Evolutionary conservation across 2,329 filamentous ascomycete species (phyloP), one percentile per base, ranked within the genome.

Genomic region (Aspergillus flavus): DNA sequence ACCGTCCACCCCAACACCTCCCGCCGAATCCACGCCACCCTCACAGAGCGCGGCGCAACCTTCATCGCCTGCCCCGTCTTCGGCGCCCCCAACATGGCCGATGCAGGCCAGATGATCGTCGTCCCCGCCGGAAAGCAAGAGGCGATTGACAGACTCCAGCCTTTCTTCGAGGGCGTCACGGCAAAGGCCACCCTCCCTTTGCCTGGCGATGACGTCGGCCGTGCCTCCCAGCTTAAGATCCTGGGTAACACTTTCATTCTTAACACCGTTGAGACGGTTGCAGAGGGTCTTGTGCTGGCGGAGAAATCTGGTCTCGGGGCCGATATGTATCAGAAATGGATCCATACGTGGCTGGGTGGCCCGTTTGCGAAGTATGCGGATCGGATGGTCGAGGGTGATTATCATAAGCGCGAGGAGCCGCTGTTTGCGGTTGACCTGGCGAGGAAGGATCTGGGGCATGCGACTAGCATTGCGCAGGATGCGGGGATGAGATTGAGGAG

Each of bases 231-330:
- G 53, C 82, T 96, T 55, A 95, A 97, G 79, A 83, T 97, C 23
- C 85, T 96, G 11, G 93, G 94, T 62, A 97, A 97, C 78, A 92
- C 91, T 0, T 94, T 97, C 75, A 85, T 97, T 70, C 76, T 96
- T 46, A 91, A 91, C 80, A 94, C 94, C 85, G 86, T 94, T 28
- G 90, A 93, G 73, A 85, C 91, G 58, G 81, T 97, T 4, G 88
- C 91, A 1, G 92, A 96, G 80, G 91, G 89, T 6, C 86, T 94
- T 73, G 87, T 90, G 1, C 79, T 93, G 6, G 92, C 92, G 6
- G 93, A 97, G 77, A 94, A 94, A 78, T 85, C 86, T 0, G 93
- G 93, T 0, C 80, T 97, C 3, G 92, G 92, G 2, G 84, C 84
- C 0, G 86, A 89, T 1, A 86, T 88, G 43, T 78, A 96, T 64